phyloP scores from a whole-genome alignment of 257 asterid species.

The Scutellaria baicalensis region DNA sequence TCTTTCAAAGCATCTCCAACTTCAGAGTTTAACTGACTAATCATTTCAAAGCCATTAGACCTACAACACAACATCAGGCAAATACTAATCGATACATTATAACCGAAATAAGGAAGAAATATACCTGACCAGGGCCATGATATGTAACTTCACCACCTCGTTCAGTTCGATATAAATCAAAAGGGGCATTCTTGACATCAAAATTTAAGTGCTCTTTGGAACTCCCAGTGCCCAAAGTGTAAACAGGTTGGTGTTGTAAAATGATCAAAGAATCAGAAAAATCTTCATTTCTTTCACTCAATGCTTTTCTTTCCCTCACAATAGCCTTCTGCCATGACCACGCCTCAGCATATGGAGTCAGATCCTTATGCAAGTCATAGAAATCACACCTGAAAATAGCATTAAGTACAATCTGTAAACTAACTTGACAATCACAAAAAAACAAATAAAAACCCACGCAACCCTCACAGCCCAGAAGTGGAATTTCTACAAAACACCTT shows the following conservation, averaged over 20 bases:
- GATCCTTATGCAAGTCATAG: slow-evolving; percentile 26
- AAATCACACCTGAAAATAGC: slow-evolving; percentile 23
- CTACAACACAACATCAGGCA: background rate
- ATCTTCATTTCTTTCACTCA: slow-evolving; percentile 40
- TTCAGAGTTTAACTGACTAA: background rate
- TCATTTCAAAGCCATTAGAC: background rate
- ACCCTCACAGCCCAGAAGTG: background rate
- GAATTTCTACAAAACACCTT: slow-evolving; percentile 4
- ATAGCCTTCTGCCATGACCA: slow-evolving; percentile 88
- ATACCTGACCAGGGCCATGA: slow-evolving; percentile 98
- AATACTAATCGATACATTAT: background rate
- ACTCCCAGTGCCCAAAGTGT: slow-evolving; percentile 82
- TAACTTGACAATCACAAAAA: background rate
- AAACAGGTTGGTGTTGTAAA: slow-evolving; percentile 84
- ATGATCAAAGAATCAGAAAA: slow-evolving; percentile 54
- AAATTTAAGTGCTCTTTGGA: slow-evolving; percentile 59
- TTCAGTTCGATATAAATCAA: slow-evolving; percentile 68
- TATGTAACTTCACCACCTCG: slow-evolving; percentile 97
- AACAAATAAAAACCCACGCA: background rate
- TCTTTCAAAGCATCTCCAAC: background rate
- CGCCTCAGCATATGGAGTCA: slow-evolving; percentile 67
- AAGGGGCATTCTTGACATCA: slow-evolving; percentile 50
- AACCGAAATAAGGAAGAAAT: background rate
- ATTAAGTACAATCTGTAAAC: background rate
- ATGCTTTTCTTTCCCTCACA: slow-evolving; percentile 43